Percentiles rank a stretch among this genome's conserved stretches.
Conservation (phyloP, 23 red algal genomes). For the Gracilaria domingensis region DNA sequence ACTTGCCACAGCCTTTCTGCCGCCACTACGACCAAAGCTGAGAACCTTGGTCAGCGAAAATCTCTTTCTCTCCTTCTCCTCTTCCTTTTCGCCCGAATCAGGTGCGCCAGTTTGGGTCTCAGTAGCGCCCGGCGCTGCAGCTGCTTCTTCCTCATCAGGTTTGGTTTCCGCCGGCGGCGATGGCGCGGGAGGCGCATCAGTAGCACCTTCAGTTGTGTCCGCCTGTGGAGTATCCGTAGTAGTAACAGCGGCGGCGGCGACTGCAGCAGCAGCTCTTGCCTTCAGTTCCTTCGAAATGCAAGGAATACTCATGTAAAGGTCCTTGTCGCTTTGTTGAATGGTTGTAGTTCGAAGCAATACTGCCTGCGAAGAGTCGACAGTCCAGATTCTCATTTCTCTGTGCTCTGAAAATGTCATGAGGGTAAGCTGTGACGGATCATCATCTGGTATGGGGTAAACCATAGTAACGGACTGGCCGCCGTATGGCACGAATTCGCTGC, state of each 20-base stretch:
- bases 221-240: constrained; percentile 29
- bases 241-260: constrained; percentile 44
- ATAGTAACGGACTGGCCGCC: constrained; percentile 60
- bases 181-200: constrained; percentile 36
- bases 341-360: constrained; percentile 59
- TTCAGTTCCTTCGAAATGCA: constrained; percentile 62
- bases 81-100: constrained; percentile 10
- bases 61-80: constrained; percentile 62
- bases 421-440: constrained; percentile 14
- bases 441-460: constrained; percentile 61
- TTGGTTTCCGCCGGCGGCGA: constrained; percentile 14
- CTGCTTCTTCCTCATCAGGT: constrained; percentile 32
- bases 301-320: constrained; percentile 68
- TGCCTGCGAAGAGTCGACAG: constrained; percentile 42
- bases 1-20: constrained; percentile 49
- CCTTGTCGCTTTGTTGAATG: constrained; percentile 51
- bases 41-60: constrained; percentile 51
- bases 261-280: constrained; percentile 55
- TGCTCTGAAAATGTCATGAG: constrained; percentile 44
- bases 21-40: constrained; percentile 37
- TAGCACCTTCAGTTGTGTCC: neutral
- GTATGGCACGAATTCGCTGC: constrained; percentile 69
- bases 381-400: constrained; percentile 72
- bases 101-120: neutral
- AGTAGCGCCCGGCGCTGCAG: neutral